A percentile compares a stretch with the other conserved stretches of the same genome.
phyloP scores from a whole-genome alignment of 1,284 basidiomycete genomes.

The Ganoderma multipileum region DNA sequence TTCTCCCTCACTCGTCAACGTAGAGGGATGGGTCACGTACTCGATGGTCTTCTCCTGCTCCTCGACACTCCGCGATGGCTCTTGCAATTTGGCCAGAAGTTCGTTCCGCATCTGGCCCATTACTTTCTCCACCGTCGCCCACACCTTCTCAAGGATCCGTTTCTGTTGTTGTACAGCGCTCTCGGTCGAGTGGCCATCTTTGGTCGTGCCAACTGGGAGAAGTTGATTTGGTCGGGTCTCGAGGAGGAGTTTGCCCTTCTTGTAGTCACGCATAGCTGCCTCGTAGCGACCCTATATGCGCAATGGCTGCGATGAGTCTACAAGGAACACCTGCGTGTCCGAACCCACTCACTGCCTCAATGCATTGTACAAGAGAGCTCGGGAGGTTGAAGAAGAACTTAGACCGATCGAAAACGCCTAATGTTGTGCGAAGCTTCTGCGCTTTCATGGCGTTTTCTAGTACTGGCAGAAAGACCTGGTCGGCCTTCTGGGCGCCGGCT shows the following conservation, averaged over 20 bases:
- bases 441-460: slow-evolving; percentile 97
- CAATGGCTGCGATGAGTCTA: slow-evolving; percentile 1
- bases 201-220: slow-evolving; percentile 64
- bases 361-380: slow-evolving; percentile 88
- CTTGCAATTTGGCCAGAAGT: slow-evolving; percentile 81
- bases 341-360: slow-evolving; percentile 74
- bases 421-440: slow-evolving; percentile 89
- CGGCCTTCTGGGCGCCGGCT: slow-evolving; percentile 90
- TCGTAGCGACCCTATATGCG: slow-evolving; percentile 85
- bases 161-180: slow-evolving; percentile 81
- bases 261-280: slow-evolving; percentile 93
- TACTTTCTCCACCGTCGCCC: slow-evolving; percentile 93
- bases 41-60: slow-evolving; percentile 98
- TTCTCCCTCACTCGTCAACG: not conserved
- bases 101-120: slow-evolving; percentile 91
- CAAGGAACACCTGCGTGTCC: not conserved
- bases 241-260: slow-evolving; percentile 93
- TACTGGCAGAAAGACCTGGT: slow-evolving; percentile 96
- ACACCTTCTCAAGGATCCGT: slow-evolving; percentile 95
- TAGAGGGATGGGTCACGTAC: slow-evolving; percentile 47
- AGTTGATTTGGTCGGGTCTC: slow-evolving; percentile 89
- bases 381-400: slow-evolving; percentile 99
- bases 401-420: slow-evolving; percentile 95
- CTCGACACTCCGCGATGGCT: slow-evolving; percentile 82
- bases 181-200: slow-evolving; percentile 58